Evolutionary conservation across 1,284 basidiomycete genomes (phyloP).

Genomic region (Singerocomus inundabilis): DNA sequence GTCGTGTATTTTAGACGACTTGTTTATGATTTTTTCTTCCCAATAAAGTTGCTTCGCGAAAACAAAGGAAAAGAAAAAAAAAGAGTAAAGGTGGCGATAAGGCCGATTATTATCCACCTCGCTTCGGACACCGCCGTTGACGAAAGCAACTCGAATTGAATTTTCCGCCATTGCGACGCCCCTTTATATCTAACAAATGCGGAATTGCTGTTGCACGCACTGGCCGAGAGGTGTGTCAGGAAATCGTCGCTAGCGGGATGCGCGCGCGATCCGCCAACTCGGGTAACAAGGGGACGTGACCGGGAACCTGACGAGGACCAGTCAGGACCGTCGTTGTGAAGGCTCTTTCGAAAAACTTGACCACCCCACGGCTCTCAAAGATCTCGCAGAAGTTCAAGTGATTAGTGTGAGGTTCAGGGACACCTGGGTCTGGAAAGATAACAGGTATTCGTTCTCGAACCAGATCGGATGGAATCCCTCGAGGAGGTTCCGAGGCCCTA

Average conservation of each 20-base stretch:
- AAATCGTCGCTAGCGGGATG: constrained; percentile 1
- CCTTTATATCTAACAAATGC: not conserved
- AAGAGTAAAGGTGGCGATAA: not conserved
- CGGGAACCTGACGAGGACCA: not conserved
- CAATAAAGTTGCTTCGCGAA: constrained; percentile 3
- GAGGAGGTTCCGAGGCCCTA: no score
- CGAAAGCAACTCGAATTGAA: not conserved
- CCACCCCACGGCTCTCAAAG: not conserved
- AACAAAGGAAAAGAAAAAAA: no score
- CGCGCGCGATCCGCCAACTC: not conserved
- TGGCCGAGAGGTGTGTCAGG: not conserved
- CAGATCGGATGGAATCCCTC: not conserved
- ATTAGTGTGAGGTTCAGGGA: not conserved
- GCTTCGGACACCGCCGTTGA: constrained; percentile 3
- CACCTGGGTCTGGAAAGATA: not conserved
- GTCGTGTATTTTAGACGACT: constrained; percentile 26
- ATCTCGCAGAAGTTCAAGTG: not conserved
- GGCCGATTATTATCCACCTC: not conserved
- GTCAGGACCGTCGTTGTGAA: not conserved
- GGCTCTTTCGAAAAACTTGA: not conserved
- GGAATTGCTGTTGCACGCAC: not conserved
- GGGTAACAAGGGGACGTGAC: not conserved
- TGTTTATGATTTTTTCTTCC: not conserved
- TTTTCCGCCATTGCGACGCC: not conserved
- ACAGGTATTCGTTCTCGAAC: not conserved